Percentiles rank a stretch among this genome's conserved stretches.
Evolutionary conservation across 768 basidiomycete species (phyloP).

Genomic region (Auricularia sp.): DNA sequence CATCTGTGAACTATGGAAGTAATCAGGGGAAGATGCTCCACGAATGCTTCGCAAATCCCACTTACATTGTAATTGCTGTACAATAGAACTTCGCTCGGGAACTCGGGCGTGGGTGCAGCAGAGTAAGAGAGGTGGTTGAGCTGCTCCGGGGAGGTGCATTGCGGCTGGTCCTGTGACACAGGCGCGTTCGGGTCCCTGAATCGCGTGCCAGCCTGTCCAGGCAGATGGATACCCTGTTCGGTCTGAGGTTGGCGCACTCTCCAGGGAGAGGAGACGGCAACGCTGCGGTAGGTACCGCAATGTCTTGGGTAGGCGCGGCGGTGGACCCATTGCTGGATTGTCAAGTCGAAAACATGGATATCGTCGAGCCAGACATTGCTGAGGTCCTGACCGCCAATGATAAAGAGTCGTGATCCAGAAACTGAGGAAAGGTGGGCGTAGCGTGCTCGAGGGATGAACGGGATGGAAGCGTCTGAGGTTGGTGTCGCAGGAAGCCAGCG

Average conservation of each 20-base stretch:
- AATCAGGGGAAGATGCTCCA: slow-evolving; percentile 1
- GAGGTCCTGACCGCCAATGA: slow-evolving; percentile 94
- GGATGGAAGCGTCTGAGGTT: not conserved
- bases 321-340: slow-evolving; percentile 64
- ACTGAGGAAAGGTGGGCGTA: slow-evolving; percentile 93
- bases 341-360: slow-evolving; percentile 79
- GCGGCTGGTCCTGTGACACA: slow-evolving; percentile 23
- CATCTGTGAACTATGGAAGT: slow-evolving; percentile 68
- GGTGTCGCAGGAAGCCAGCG: slow-evolving; percentile 52
- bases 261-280: slow-evolving; percentile 66
- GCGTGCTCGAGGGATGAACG: slow-evolving; percentile 64
- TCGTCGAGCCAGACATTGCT: slow-evolving; percentile 91
- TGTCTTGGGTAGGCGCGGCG: slow-evolving; percentile 78
- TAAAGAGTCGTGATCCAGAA: slow-evolving; percentile 70
- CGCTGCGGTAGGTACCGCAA: slow-evolving; percentile 91
- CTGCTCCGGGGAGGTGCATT: slow-evolving; percentile 47
- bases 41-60: slow-evolving; percentile 11
- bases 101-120: slow-evolving; percentile 54
- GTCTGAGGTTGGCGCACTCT: slow-evolving; percentile 61
- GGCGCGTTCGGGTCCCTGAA: slow-evolving; percentile 42
- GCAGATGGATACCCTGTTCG: slow-evolving; percentile 34
- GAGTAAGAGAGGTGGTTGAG: slow-evolving; percentile 72
- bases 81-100: slow-evolving; percentile 77
- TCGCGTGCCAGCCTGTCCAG: slow-evolving; percentile 48
- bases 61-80: slow-evolving; percentile 95